Base-by-base conservation (phyloP, 208 protist genomes). In the Leishmania turanica region DNA sequence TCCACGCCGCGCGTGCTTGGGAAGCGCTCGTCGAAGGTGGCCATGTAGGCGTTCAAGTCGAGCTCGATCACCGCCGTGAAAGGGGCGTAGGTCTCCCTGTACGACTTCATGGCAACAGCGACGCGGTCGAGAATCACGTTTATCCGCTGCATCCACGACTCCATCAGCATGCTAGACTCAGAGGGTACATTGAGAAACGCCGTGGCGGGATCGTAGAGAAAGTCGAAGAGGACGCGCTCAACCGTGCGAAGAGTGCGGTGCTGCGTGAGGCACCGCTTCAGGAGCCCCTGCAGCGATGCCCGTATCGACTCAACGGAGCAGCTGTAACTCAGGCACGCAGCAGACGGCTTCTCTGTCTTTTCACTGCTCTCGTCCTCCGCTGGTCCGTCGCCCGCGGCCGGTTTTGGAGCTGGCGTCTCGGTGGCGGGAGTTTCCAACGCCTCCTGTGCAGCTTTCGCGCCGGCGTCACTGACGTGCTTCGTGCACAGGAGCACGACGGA, bases 211-310 rank as follows among this genome's bases (percentile, higher is more conserved):
- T 96, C 90, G 88, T 98, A 98, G 24, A 98, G 88, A 72, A 99
- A 98, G 78, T 90, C 94, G 82, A 98, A 96, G 69, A 98, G 78
- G 37, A 85, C 83, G 9, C 92, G 92, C 84, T 99, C 97, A 1
- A 99, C 84, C 34, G 97, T 93, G 64, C 95, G 97, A 45, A 99
- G 88, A 73, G 96, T 96, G 49, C 84, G 84, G 80, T 97, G 90
- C 45, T 89, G 60, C 19, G 73, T 82, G 53, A 99, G 81, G 65
- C 87, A 96, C 15, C 96, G 92, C 68, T 92, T 91, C 45, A 98
- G 84, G 24, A 98, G 80, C n/a, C 89, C 83, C 73, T 87, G 69
- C 31, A 98, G 75, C 54, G 88, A 84, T 37, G 78, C 88, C 15
- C 84, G 87, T 66, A 99, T 95, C 75, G 93, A 87, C 21, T 87